A percentile compares a stretch with the other conserved stretches of the same genome.
Conservation (phyloP, 768 basidiomycete species). For the Sarcomyxa edulis region DNA sequence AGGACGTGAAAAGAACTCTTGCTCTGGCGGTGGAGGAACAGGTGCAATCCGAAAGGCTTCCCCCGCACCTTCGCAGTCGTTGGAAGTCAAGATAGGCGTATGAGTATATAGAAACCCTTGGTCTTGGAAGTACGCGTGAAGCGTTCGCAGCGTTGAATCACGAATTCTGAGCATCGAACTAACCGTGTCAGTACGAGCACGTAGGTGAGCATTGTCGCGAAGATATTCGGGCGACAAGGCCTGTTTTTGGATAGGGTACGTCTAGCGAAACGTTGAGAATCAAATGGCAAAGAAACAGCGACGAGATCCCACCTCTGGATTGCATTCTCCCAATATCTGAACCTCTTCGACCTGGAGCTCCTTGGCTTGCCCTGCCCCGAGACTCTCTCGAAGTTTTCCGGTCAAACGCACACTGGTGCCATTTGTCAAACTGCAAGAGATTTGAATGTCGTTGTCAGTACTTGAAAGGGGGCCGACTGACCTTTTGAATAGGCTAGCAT, state of each 20-base stretch:
- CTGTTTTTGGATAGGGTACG: conserved; percentile 92
- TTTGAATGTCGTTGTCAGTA: conserved; percentile 1
- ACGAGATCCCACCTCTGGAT: conserved; percentile 32
- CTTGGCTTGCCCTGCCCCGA: conserved; percentile 40
- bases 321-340: conserved; percentile 40
- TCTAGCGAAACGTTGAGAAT: conserved; percentile 29
- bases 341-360: conserved; percentile 43
- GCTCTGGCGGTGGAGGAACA: conserved; percentile 16
- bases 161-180: conserved; percentile 76
- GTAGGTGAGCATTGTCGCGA: conserved; percentile 83
- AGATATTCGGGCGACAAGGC: conserved; percentile 72
- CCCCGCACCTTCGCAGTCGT: conserved; percentile 95
- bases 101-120: conserved; percentile 76
- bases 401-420: conserved; percentile 35
- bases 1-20: conserved; percentile 69
- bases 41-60: conserved; percentile 77
- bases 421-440: conserved; percentile 30
- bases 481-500: conserved; percentile 17
- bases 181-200: conserved; percentile 68
- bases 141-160: conserved; percentile 45
- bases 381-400: conserved; percentile 39
- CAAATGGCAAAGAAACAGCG: background rate
- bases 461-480: conserved; percentile 12
- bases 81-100: conserved; percentile 84
- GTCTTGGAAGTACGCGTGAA: conserved; percentile 71